Evolutionary conservation across 768 basidiomycete species (phyloP).

Genomic region (Lactarius deliciosus): DNA sequence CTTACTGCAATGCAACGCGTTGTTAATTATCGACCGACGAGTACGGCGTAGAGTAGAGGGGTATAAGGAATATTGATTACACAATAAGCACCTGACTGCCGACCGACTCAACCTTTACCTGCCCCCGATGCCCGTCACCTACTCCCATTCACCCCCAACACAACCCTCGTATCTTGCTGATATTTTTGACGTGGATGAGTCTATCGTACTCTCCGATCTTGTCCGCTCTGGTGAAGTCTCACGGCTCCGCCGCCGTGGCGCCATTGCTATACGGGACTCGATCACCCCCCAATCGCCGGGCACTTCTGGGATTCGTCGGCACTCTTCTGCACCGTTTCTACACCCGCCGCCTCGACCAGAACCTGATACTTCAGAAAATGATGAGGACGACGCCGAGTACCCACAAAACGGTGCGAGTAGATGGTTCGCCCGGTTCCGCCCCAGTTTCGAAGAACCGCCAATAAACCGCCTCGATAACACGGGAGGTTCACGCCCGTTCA

Average conservation of each 20-base stretch:
- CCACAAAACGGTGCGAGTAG: conserved; percentile 19
- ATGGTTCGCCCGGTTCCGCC: conserved; percentile 24
- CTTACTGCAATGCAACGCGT: background rate
- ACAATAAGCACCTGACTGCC: conserved; percentile 6
- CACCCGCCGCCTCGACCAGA: conserved; percentile 15
- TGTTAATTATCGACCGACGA: background rate
- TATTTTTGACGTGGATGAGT: conserved; percentile 56
- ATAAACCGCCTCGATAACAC: conserved; percentile 14
- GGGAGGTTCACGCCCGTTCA: conserved; percentile 26
- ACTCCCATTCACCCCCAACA: conserved; percentile 13
- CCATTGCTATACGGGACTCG: conserved; percentile 51
- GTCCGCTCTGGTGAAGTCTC: conserved; percentile 75
- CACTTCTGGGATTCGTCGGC: conserved; percentile 3
- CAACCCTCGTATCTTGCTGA: conserved; percentile 17
- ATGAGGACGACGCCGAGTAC: conserved; percentile 20
- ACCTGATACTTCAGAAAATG: conserved; percentile 19
- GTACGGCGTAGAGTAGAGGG: background rate
- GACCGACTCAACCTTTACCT: background rate
- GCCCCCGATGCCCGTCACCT: conserved; percentile 29
- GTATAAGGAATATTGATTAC: background rate
- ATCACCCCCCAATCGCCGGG: conserved; percentile 29
- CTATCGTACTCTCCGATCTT: conserved; percentile 71
- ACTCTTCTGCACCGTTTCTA: conserved; percentile 10
- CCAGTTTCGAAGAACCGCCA: conserved; percentile 15
- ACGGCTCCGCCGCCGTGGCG: conserved; percentile 68